Evolutionary conservation across 768 basidiomycete genomes (phyloP), one percentile per base, ranked within the genome.

Genomic region (Gautieria morchelliformis): DNA sequence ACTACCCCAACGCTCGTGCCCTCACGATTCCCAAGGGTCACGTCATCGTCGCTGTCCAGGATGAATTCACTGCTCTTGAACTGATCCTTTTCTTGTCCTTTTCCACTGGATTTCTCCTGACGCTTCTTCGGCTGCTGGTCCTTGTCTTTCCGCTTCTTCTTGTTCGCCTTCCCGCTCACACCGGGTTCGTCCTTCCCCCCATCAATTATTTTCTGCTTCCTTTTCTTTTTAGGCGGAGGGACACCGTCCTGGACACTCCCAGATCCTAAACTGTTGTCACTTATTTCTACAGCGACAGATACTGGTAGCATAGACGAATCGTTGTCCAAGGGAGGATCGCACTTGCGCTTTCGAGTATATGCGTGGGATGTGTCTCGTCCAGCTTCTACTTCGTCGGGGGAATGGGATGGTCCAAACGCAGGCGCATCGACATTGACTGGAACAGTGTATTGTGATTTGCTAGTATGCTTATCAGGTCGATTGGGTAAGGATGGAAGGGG

Each of bases 61-160:
- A 78, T 71, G 53, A 74, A 72, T 61, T 76, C 76, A n/a, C 68
- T 65, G 61, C 75, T 78, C 61, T 74, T 75, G 69, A 72, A 75
- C 39, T 49, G 47, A 6, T 61, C 65, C 27, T 30, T 12, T 51
- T 71, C 68, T 58, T 71, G 44, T 60, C 66, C 59, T 72, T 75
- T 20, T 58, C 58, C 58, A 70, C 71, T 46, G 58, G 15, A 37
- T n/a, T 47, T 45, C 12, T 4, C 27, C 12, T 45, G 42, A 1
- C 7, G n/a, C 20, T n/a, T 40, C 24, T 46, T 46, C 14, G 58
- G 37, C 6, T 35, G 42, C 49, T 20, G 15, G 7, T 9, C 56
- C 53, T 52, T 58, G 6, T 14, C 56, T 37, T 54, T 33, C 20
- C 19, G 24, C 32, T 24, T 51, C 37, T 58, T 52, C 33, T 35